These are phyloP conservation scores for Avicennia marina DNA, from an alignment of 257 asterid species.

Conservation along the genomic window DNA sequence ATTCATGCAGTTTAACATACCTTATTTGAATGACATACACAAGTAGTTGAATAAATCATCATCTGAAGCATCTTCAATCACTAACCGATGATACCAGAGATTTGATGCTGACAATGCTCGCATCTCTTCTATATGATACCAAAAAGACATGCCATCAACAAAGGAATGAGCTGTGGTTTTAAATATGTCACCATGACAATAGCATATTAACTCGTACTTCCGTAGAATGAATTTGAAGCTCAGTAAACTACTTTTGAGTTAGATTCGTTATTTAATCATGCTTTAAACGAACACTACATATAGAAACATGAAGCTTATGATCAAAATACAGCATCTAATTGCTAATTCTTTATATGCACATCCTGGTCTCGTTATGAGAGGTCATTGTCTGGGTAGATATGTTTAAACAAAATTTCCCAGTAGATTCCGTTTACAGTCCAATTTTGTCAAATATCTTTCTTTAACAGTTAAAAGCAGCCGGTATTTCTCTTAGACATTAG, in stretches of 20 bases:
- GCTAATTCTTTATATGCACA: neutral
- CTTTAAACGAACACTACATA: neutral
- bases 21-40: neutral
- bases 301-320: neutral
- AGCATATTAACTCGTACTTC: neutral
- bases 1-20: neutral
- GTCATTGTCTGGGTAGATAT: no score
- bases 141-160: neutral
- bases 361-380: neutral
- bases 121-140: neutral
- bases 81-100: neutral
- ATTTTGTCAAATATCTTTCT: no score
- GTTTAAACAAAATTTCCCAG: no score
- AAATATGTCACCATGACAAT: neutral
- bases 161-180: slow-evolving; percentile 2
- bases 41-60: neutral
- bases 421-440: no score
- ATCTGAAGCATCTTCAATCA: neutral
- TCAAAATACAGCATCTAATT: neutral
- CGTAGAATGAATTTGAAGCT: neutral
- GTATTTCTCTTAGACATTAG: no score
- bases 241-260: neutral
- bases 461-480: no score
- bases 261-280: neutral
- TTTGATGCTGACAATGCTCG: neutral